phyloP scores from a whole-genome alignment of 805 yeast species.

The Pichia exigua region DNA sequence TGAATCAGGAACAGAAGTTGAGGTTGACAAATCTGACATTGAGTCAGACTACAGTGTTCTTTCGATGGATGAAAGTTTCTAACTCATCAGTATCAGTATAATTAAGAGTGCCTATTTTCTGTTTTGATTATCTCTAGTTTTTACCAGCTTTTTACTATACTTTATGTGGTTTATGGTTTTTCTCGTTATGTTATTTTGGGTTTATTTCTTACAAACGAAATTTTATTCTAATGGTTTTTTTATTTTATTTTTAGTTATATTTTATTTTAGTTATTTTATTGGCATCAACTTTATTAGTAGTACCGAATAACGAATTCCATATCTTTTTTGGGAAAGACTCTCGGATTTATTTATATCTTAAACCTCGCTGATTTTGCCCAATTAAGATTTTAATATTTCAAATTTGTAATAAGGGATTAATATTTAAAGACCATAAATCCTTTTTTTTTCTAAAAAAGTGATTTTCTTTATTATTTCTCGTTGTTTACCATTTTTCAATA shows the following conservation, averaged over 20 bases:
- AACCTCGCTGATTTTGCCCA: background rate
- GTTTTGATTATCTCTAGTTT: background rate
- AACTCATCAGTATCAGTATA: background rate
- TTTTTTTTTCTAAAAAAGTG: background rate
- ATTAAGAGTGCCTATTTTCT: no score
- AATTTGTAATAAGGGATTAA: background rate
- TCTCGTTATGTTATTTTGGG: no score
- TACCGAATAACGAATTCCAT: background rate
- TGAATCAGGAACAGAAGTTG: background rate
- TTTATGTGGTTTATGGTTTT: no score
- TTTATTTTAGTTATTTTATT: no score
- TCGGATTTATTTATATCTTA: background rate
- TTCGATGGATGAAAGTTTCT: constrained; percentile 1
- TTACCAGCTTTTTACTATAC: background rate
- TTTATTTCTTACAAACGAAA: no score
- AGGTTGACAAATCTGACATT: background rate
- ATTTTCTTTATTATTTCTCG: background rate
- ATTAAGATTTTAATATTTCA: background rate
- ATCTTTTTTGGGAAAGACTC: no score
- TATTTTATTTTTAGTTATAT: no score
- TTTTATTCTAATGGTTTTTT: background rate
- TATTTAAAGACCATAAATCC: background rate
- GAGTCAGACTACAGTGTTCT: constrained; percentile 6
- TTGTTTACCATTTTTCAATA: background rate
- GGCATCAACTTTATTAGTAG: background rate